phyloP scores from a whole-genome alignment of 306 rosid genomes.

The Delonix regia region DNA sequence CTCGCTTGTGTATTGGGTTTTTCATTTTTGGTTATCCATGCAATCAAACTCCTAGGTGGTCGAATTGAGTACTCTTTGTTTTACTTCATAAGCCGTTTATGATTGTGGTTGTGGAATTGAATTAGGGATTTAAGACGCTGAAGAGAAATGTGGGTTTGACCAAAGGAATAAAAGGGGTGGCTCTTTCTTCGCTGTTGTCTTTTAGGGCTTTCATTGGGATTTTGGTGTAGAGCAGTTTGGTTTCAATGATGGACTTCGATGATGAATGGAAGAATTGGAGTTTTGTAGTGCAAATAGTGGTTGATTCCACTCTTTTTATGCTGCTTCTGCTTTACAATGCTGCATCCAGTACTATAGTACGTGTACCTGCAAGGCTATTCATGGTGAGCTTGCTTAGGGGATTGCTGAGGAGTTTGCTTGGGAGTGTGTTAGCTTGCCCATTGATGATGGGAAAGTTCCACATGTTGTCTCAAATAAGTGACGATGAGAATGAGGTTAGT shows the following conservation, averaged over 20 bases:
- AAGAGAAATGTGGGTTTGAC: conserved; percentile 48
- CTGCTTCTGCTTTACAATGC: conserved; percentile 48
- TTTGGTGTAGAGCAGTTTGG: conserved; percentile 40
- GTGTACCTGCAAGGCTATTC: conserved; percentile 51
- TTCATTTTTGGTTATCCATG: background rate
- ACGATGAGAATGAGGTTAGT: conserved; percentile 31
- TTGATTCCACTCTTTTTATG: conserved; percentile 48
- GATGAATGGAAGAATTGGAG: too few species aligned
- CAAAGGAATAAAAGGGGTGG: conserved; percentile 48
- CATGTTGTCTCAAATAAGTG: conserved; percentile 49
- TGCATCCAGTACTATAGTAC: conserved; percentile 49
- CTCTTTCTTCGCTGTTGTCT: conserved; percentile 40
- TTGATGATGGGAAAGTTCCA: conserved; percentile 53
- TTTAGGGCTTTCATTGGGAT: conserved; percentile 41
- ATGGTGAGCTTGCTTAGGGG: conserved; percentile 44
- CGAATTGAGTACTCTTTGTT: too few species aligned
- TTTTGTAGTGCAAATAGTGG: too few species aligned
- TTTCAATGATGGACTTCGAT: conserved; percentile 26
- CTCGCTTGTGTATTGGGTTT: conserved; percentile 10
- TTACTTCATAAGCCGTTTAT: too few species aligned
- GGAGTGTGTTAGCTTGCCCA: conserved; percentile 54
- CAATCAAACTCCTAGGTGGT: conserved; percentile 7
- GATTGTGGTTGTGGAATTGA: too few species aligned
- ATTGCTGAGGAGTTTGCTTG: conserved; percentile 58
- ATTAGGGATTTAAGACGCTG: conserved; percentile 44